Conservation (phyloP, 2,329 filamentous ascomycete species). For the Pyricularia sp. region DNA sequence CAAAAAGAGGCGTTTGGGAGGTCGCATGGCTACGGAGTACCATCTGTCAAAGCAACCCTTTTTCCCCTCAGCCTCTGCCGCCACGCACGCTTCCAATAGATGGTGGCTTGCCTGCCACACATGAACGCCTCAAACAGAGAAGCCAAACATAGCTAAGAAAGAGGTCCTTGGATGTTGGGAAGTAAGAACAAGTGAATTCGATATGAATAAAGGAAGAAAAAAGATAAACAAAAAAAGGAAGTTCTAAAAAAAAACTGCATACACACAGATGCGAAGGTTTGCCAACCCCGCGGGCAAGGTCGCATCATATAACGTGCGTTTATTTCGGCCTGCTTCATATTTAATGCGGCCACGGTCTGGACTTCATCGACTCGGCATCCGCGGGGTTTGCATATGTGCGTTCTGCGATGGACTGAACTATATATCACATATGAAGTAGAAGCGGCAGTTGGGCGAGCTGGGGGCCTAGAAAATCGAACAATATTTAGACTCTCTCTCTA, state of each 20-base stretch:
- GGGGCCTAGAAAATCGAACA: too few species aligned
- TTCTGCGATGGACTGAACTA: too few species aligned
- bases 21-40: too few species aligned
- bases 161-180: not conserved
- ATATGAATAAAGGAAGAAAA: not conserved
- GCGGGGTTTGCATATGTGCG: too few species aligned
- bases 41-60: too few species aligned
- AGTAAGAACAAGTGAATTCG: not conserved
- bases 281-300: not conserved
- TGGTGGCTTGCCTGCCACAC: not conserved
- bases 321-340: not conserved
- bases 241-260: not conserved
- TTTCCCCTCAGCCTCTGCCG: not conserved
- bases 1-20: not conserved
- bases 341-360: not conserved
- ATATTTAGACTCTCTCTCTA: too few species aligned
- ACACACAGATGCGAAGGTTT: not conserved
- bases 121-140: not conserved
- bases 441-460: too few species aligned
- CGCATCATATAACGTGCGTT: not conserved
- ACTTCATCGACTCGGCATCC: not conserved
- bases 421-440: too few species aligned
- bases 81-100: not conserved
- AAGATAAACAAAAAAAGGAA: too few species aligned
- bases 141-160: not conserved